Base-by-base conservation (phyloP, 2,329 filamentous ascomycete species). In the Cladosporium sphaerospermum region DNA sequence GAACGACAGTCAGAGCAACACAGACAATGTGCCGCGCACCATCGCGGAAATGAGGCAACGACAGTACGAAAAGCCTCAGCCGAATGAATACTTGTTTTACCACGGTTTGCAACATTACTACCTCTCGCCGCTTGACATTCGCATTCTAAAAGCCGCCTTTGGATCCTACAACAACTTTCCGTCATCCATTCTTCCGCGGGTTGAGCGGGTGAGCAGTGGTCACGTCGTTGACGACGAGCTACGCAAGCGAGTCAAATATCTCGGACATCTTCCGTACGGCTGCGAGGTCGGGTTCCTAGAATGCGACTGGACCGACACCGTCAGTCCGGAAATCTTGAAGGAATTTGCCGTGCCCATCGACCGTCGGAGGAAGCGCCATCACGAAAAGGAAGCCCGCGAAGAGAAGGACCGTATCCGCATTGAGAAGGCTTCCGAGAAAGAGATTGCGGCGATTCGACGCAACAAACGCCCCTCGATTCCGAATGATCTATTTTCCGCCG, bases 291-390 rank as follows among this genome's bases (percentile, higher is more conserved):
- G 80, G 59, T 96, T 96, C 63, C 71, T 96, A 1, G 91, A 96
- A 71, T 96, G 91, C 65, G 90, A 96, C 68, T 96, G 91, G 91
- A 90, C 88, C 3, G 90, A 95, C 60, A 88, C 93, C 36, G 88
- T 96, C 4, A 79, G 83, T 3, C 77, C 83, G 1, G 85, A 88
- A 47, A 79, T 88, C 3, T 75, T 96, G n/a, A 83, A 83, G 37
- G 78, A 79, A 1, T 96, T 96, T 69, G 75, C 78, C n/a, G 72
- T 76, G 0, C 89, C 96, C 55, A 86, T 93, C 50, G 86, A 88
- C 59, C 79, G 81, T 53, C 79, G 91, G 50, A 78, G 89, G 53
- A 89, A 86, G 69, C 79, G 81, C 51, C 90, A 95, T 62, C 77
- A 78, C 5, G 91, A 96, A 60, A 96, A 96, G 69, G 88, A 89